Evolutionary conservation across 129 eudicot genomes (phyloP), one percentile per base, ranked within the genome.

Genomic region (Gnaphalium uliginosum): DNA sequence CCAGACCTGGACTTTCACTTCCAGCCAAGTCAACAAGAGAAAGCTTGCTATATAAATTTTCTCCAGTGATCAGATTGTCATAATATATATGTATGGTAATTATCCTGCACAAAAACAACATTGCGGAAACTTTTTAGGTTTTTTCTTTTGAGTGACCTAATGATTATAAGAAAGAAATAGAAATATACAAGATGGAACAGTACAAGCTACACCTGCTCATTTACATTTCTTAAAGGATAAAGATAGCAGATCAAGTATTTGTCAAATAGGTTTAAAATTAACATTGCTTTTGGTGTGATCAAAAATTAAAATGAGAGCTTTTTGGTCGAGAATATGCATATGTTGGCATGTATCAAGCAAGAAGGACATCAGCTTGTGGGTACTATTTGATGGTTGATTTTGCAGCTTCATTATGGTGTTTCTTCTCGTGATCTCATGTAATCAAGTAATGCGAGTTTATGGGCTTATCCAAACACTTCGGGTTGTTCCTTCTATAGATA

Each of bases 21-120:
- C 97, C 96, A 86, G 99, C 99, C 84, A 95, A 87, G 78, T 95
- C 99, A 73, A 95, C 91, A 78, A 95, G 89, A 79, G 96, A 84
- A 75, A 95, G 96, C 89, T 89, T 95, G 89, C 97, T 95, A 50
- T 87, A 91, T 61, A 79, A 69, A 70, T 86, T 87, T 83, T 91
- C 99, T 21, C 93, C 95, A 22, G 97, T 91, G 76, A 95, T 82
- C 81, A 82, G 56, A 83, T 91, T 95, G 83, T 84, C 87, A 81
- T 82, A 89, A 62, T 85, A 86, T 79, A 95, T 86, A 76, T 95
- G 97, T 74, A 91, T 80, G 37, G 92, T 89, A 78, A 91, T 85
- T 81, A 91, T 77, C 97, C 99, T 95, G 91, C 67, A 68, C 33
- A 73, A 80, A 76, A 19, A 46, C 3, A 29, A 18, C 29, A 75